Percentiles rank a stretch among this genome's conserved stretches.
phyloP scores from a whole-genome alignment of 768 basidiomycete species.

The Pisolithus tinctorius region DNA sequence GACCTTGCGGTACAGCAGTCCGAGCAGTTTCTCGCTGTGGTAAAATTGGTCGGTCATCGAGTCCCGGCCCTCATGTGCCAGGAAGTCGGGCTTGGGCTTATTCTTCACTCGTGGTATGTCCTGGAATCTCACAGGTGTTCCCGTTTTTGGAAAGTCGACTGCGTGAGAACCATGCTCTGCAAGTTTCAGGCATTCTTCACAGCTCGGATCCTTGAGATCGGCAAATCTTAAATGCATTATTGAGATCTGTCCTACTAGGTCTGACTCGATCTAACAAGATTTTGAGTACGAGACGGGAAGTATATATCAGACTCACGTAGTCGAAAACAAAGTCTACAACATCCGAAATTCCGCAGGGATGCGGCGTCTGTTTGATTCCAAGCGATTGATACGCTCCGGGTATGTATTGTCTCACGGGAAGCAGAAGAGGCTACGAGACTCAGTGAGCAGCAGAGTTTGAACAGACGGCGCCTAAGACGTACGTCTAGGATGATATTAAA shows the following conservation, averaged over 20 bases:
- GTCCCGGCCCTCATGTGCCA: conserved; percentile 34
- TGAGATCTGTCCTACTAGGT: conserved; percentile 36
- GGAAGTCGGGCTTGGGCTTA: conserved; percentile 34
- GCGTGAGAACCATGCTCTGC: conserved; percentile 42
- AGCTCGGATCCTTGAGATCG: conserved; percentile 32
- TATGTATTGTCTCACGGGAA: conserved; percentile 12
- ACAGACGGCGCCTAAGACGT: conserved; percentile 7
- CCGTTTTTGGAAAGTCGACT: conserved; percentile 43
- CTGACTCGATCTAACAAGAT: conserved; percentile 26
- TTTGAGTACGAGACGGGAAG: neutral
- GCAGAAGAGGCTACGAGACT: conserved; percentile 22
- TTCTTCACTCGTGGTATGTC: conserved; percentile 26
- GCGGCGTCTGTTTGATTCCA: conserved; percentile 25
- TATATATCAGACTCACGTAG: conserved; percentile 27
- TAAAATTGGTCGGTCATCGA: conserved; percentile 26
- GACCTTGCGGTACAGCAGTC: conserved; percentile 39
- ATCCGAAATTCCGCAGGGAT: conserved; percentile 34
- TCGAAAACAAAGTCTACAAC: conserved; percentile 43
- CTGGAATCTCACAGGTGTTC: conserved; percentile 32
- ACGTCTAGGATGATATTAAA: conserved; percentile 44
- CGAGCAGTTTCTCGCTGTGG: conserved; percentile 36
- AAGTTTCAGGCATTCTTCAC: conserved; percentile 31
- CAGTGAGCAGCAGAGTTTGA: conserved; percentile 6
- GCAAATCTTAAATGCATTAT: conserved; percentile 38
- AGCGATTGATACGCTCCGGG: conserved; percentile 38